Conservation (phyloP, 352 stramenopile genomes). For the Pythium phragmiticola region DNA sequence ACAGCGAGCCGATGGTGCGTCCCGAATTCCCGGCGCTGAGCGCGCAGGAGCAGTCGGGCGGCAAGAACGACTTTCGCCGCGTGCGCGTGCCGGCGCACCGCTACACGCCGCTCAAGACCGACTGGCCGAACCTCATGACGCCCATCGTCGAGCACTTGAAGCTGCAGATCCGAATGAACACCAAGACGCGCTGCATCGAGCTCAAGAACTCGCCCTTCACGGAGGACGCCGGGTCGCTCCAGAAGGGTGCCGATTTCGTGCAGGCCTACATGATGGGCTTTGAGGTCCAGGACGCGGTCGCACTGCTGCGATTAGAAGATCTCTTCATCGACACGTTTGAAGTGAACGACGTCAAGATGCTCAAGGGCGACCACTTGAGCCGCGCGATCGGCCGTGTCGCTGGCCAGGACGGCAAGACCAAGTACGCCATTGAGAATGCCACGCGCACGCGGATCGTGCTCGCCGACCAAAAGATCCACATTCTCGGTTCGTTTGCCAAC, state of each 20-base stretch:
- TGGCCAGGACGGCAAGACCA: constrained; percentile 99
- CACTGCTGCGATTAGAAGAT: constrained; percentile 98
- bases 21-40: constrained; percentile 79
- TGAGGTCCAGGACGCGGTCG: constrained; percentile 97
- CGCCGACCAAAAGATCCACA: constrained; percentile 98
- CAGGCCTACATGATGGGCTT: constrained; percentile 99
- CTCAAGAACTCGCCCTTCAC: constrained; percentile 95
- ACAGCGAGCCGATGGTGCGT: constrained; percentile 37
- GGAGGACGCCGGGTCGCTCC: constrained; percentile 91
- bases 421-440: constrained; percentile 99
- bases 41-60: constrained; percentile 68
- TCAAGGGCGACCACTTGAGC: constrained; percentile 98
- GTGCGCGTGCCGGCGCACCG: constrained; percentile 95
- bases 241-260: constrained; percentile 98
- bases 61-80: constrained; percentile 95
- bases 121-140: constrained; percentile 98
- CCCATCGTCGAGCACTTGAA: constrained; percentile 99
- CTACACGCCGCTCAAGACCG: constrained; percentile 98
- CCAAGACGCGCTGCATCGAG: constrained; percentile 98
- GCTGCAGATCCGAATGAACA: constrained; percentile 98
- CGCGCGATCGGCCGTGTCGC: constrained; percentile 98
- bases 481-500: constrained; percentile 98
- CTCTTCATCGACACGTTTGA: constrained; percentile 99
- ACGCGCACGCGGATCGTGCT: constrained; percentile 98
- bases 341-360: constrained; percentile 96